Conservation (phyloP, 2,329 filamentous ascomycete species). For the Arthroderma uncinatum region DNA sequence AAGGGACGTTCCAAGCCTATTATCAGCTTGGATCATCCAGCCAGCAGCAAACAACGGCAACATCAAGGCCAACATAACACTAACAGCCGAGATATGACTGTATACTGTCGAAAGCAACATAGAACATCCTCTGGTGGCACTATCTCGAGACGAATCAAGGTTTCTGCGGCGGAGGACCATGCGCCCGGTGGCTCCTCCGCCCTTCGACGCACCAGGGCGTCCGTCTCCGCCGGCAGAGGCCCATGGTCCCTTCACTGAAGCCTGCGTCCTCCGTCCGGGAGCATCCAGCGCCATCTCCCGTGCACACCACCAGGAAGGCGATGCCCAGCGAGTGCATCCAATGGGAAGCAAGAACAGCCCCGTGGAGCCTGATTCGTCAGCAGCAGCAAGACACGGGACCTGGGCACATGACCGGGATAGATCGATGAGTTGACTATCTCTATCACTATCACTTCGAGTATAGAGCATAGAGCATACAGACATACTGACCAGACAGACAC, state of each 20-base stretch:
- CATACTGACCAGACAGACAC: too few species aligned
- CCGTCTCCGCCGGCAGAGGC: background rate
- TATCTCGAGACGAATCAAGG: background rate
- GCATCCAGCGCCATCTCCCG: background rate
- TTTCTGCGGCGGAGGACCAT: constrained; percentile 1
- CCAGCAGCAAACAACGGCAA: background rate
- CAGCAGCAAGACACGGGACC: constrained; percentile 12
- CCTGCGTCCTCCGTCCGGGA: too few species aligned
- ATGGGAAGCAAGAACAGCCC: background rate
- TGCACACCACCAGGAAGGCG: background rate
- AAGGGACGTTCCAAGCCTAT: background rate
- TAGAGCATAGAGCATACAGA: too few species aligned
- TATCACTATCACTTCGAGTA: too few species aligned
- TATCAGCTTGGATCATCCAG: background rate
- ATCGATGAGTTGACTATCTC: background rate
- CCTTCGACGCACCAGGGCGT: background rate
- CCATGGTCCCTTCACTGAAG: background rate
- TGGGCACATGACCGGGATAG: constrained; percentile 12
- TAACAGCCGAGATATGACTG: too few species aligned
- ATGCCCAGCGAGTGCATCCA: background rate
- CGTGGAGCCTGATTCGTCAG: constrained; percentile 10
- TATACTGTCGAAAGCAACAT: too few species aligned
- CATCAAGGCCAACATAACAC: too few species aligned
- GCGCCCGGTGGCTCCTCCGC: background rate
- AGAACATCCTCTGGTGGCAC: background rate